These are phyloP conservation scores for Mycocentrospora acerina DNA, from an alignment of 2,329 filamentous ascomycete genomes.

Conservation along the genomic window DNA sequence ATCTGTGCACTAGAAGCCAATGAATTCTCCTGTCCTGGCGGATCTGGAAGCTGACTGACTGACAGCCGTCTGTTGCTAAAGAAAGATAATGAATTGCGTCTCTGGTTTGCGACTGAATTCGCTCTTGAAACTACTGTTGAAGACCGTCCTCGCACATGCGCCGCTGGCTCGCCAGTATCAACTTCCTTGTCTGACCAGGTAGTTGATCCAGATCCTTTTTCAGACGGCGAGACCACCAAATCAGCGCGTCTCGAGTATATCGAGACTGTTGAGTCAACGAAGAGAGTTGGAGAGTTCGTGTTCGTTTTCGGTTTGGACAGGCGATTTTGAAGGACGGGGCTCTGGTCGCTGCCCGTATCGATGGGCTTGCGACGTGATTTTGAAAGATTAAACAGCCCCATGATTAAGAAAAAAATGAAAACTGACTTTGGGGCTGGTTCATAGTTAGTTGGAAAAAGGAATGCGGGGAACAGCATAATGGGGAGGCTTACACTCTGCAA, in stretches of 20 bases:
- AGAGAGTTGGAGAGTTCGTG: conserved; percentile 28
- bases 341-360: conserved; percentile 37
- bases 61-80: conserved; percentile 25
- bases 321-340: conserved; percentile 25
- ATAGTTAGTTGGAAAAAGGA: conserved; percentile 1
- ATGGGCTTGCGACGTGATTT: conserved; percentile 11
- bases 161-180: conserved; percentile 18
- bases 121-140: conserved; percentile 30
- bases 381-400: conserved; percentile 11
- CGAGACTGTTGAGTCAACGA: conserved; percentile 24
- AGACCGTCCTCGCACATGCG: conserved; percentile 25
- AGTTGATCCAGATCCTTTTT: conserved; percentile 22
- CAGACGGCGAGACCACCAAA: conserved; percentile 30
- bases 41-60: conserved; percentile 22
- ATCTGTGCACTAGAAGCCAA: conserved; percentile 36
- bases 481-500: conserved; percentile 5
- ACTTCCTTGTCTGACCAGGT: conserved; percentile 20
- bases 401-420: conserved; percentile 1
- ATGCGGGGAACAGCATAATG: conserved; percentile 1
- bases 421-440: background rate
- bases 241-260: conserved; percentile 26
- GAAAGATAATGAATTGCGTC: conserved; percentile 30
- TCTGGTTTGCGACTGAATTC: conserved; percentile 24
- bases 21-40: conserved; percentile 32
- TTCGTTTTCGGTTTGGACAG: conserved; percentile 42